Percentiles rank a stretch among this genome's conserved stretches.
Conservation (phyloP, 192 early-diverging fungal species). For the Umbelopsis isabellina region DNA sequence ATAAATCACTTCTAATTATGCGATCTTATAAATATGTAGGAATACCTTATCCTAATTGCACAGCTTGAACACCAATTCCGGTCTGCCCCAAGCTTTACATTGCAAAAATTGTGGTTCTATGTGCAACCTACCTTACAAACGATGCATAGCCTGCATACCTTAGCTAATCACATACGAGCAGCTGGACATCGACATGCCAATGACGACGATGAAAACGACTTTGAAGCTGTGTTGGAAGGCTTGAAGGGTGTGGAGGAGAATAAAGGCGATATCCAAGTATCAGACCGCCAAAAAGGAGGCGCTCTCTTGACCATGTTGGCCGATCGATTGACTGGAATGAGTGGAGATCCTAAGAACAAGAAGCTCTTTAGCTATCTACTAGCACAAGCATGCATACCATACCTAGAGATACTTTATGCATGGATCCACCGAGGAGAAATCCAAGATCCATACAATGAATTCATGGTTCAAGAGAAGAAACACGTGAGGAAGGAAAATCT, state of each 20-base stretch:
- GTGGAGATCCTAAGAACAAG: slow-evolving; percentile 73
- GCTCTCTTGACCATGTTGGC: slow-evolving; percentile 77
- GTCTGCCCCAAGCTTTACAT: slow-evolving; percentile 71
- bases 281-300: slow-evolving; percentile 71
- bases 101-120: slow-evolving; percentile 95
- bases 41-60: slow-evolving; percentile 82
- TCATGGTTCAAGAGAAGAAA: slow-evolving; percentile 83
- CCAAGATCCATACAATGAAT: slow-evolving; percentile 87
- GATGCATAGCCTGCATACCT: slow-evolving; percentile 49
- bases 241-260: slow-evolving; percentile 41
- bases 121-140: slow-evolving; percentile 75
- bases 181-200: slow-evolving; percentile 32
- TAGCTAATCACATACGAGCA: slow-evolving; percentile 45
- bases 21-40: slow-evolving; percentile 46
- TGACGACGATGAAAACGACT: slow-evolving; percentile 44
- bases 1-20: not conserved
- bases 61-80: slow-evolving; percentile 88
- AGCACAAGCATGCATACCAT: slow-evolving; percentile 78
- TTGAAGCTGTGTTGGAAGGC: slow-evolving; percentile 44
- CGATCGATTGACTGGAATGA: slow-evolving; percentile 64
- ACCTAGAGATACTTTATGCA: slow-evolving; percentile 75
- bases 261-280: slow-evolving; percentile 47
- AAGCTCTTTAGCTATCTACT: slow-evolving; percentile 82
- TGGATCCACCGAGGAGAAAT: slow-evolving; percentile 94
- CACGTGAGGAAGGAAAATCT: slow-evolving; percentile 61